Evolutionary conservation across 768 basidiomycete species (phyloP).

Genomic region (Leccinellum luteum): DNA sequence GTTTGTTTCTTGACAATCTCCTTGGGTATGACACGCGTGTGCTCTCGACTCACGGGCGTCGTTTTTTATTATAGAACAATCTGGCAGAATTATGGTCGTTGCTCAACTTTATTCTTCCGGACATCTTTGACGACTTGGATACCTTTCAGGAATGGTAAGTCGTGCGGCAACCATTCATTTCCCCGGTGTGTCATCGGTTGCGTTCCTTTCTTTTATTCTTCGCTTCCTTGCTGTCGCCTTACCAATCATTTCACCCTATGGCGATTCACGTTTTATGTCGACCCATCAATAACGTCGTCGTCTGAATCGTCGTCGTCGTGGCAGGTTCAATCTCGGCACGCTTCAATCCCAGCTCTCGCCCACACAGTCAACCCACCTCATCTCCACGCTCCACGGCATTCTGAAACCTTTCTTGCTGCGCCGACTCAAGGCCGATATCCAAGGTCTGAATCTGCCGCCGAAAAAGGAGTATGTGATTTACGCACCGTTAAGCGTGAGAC

Average conservation of each 20-base stretch:
- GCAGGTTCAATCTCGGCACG: slow-evolving; percentile 70
- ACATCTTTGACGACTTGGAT: slow-evolving; percentile 87
- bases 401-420: slow-evolving; percentile 94
- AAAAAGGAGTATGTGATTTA: slow-evolving; percentile 96
- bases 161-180: neutral
- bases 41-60: neutral
- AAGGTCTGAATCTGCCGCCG: slow-evolving; percentile 65
- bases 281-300: too few species aligned
- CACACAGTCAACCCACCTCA: slow-evolving; percentile 61
- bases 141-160: slow-evolving; percentile 85
- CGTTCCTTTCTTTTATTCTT: neutral
- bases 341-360: slow-evolving; percentile 55
- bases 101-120: slow-evolving; percentile 93
- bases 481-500: slow-evolving; percentile 78
- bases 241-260: neutral
- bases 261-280: neutral
- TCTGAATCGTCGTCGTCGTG: neutral
- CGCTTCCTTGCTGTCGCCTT: neutral
- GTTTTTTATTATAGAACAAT: slow-evolving; percentile 71
- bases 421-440: slow-evolving; percentile 88
- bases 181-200: neutral
- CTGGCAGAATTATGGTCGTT: slow-evolving; percentile 92
- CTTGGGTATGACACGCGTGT: neutral
- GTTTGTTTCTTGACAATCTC: slow-evolving; percentile 31
- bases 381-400: slow-evolving; percentile 81